A percentile compares a stretch with the other conserved stretches of the same genome.
phyloP scores from a whole-genome alignment of 805 yeast genomes.

The Metschnikowia cerradonensis region DNA sequence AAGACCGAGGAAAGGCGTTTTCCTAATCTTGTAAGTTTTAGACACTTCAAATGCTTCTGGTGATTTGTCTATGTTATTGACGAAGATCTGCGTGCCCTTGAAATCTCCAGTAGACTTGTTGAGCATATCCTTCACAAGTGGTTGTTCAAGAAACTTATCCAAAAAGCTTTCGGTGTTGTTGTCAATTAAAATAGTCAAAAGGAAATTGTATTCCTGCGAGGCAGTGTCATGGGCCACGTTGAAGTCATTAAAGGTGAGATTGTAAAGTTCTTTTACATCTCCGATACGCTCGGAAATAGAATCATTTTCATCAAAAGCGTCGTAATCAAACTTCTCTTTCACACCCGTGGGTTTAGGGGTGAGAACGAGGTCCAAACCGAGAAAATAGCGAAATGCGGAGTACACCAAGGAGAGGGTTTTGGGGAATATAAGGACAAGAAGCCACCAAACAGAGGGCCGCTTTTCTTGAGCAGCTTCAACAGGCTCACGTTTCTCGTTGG shows the following conservation, averaged over 20 bases:
- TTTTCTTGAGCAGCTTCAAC: constrained; percentile 8
- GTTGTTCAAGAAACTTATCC: constrained; percentile 11
- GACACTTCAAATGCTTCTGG: constrained; percentile 40
- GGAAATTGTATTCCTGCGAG: constrained; percentile 29
- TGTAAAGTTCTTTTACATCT: constrained; percentile 4
- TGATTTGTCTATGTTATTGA: constrained; percentile 28
- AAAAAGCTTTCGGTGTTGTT: constrained; percentile 20
- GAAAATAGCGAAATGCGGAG: constrained; percentile 28
- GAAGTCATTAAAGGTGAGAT: constrained; percentile 19
- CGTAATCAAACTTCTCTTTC: constrained; percentile 23
- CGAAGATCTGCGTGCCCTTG: constrained; percentile 27
- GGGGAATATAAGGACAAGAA: constrained; percentile 55
- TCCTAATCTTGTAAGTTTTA: constrained; percentile 24
- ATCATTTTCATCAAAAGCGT: constrained; percentile 20
- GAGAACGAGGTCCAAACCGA: constrained; percentile 21
- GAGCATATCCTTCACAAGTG: constrained; percentile 19
- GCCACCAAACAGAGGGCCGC: constrained; percentile 32
- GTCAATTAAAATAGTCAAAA: constrained; percentile 31
- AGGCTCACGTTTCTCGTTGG: background rate
- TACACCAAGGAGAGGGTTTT: constrained; percentile 42
- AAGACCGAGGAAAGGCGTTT: constrained; percentile 36
- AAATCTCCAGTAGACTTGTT: constrained; percentile 20
- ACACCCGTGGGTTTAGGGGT: constrained; percentile 18
- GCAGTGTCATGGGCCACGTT: constrained; percentile 28
- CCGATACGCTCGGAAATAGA: constrained; percentile 1